Percentiles rank a stretch among this genome's conserved stretches.
phyloP scores from a whole-genome alignment of 306 rosid species.

The Cucumis sativus region DNA sequence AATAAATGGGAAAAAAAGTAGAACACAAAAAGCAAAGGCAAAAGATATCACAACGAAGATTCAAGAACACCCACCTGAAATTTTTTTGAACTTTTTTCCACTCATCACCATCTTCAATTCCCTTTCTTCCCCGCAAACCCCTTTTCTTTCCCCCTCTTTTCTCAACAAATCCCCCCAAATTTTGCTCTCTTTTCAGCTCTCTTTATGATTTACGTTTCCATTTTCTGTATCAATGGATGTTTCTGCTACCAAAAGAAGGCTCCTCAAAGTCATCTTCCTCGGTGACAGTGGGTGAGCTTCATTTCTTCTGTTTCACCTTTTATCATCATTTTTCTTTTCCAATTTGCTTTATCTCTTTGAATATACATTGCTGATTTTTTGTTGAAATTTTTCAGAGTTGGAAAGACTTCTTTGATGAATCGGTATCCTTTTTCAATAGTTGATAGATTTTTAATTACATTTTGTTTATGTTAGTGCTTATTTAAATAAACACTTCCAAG shows the following conservation, averaged over 20 bases:
- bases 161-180: background rate
- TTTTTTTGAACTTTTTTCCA: background rate
- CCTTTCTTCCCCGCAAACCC: background rate
- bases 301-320: background rate
- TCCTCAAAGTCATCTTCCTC: conserved; percentile 80
- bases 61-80: conserved; percentile 19
- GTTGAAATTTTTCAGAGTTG: conserved; percentile 56
- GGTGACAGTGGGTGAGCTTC: conserved; percentile 85
- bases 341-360: background rate
- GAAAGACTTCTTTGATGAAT: conserved; percentile 85
- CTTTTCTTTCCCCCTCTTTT: background rate
- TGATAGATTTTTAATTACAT: background rate
- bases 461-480: background rate
- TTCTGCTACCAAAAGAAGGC: conserved; percentile 40
- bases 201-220: conserved; percentile 1
- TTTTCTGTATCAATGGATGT: conserved; percentile 31
- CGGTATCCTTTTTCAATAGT: conserved; percentile 42
- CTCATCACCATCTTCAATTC: background rate
- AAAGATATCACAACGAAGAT: conserved; percentile 9
- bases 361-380: background rate
- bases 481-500: background rate
- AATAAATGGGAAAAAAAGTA: conserved; percentile 5
- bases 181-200: background rate
- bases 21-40: conserved; percentile 4
- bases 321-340: background rate